Base-by-base conservation (phyloP, 2,329 filamentous ascomycete genomes). In the Metarhizium brunneum region DNA sequence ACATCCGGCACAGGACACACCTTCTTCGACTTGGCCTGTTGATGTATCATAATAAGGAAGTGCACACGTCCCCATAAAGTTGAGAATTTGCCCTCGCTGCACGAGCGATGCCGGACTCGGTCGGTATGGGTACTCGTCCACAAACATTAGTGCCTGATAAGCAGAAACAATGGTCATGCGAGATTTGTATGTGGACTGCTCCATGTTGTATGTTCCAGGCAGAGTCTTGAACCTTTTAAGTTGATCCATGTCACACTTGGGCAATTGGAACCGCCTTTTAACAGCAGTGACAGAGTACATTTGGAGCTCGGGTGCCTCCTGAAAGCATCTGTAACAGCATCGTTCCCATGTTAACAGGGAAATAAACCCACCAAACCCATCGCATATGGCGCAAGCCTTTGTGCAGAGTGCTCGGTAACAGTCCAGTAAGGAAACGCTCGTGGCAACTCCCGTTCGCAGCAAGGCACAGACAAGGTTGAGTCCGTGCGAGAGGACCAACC, bases 1-100 rank as follows among this genome's bases (percentile, higher is more conserved):
- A 62, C 66, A 70, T 36, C 67, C 67, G 38, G 65, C 64, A 62
- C 67, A 70, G 48, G 60, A 68, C 35, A 70, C 50, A 58, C 64
- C 66, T 36, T 64, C 32, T 55, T 70, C 66, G 47, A 64, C 60
- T 52, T 52, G 58, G 32, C 60, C 59, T 47, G 62, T 64, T 58
- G 20, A 56, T 58, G 35, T 54, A 45, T 45, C 13, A 16, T 45
- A 45, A 45, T 45, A 45, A 16, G 66, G 64, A 47, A 69, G 58
- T 42, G 52, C 55, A 48, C 51, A 53, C 30, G 55, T 43, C 3
- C 47, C 52, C 55, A 57, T 54, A 40, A 64, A 67, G 56, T 64
- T 65, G 53, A 58, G 60, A 54, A 58, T 65, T 53, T 48, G 3
- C 53, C 59, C 58, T 56, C 47, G 59, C 59, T 16, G 54, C 43